These are phyloP conservation scores for Aspergillus intermedius DNA, from an alignment of 2,329 filamentous ascomycete genomes.

Conservation along the genomic window DNA sequence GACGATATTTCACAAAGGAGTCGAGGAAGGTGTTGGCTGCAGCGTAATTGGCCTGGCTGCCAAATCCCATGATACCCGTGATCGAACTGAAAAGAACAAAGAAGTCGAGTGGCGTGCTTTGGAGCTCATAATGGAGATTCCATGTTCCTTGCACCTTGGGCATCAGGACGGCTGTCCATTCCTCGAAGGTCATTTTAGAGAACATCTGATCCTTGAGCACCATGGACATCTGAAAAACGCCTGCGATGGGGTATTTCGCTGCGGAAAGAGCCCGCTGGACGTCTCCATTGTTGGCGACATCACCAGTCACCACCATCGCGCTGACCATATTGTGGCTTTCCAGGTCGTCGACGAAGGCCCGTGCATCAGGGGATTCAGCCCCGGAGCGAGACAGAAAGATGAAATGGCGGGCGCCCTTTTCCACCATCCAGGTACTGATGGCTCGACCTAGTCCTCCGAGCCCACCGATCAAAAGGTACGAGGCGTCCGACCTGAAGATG, in stretches of 20 bases:
- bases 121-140: conserved; percentile 18
- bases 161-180: conserved; percentile 23
- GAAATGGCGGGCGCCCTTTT: conserved; percentile 8
- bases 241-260: conserved; percentile 2
- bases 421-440: conserved; percentile 10
- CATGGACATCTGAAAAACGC: conserved; percentile 18
- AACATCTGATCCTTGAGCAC: conserved; percentile 10
- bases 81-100: conserved; percentile 36
- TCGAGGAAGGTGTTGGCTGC: conserved; percentile 34
- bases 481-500: background rate
- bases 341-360: conserved; percentile 5
- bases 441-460: conserved; percentile 12
- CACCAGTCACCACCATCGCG: conserved; percentile 3
- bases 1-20: conserved; percentile 16
- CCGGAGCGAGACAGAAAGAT: conserved; percentile 9
- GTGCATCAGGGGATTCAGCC: background rate
- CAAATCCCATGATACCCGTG: conserved; percentile 22
- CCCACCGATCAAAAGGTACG: conserved; percentile 13
- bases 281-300: conserved; percentile 4
- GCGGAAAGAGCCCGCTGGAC: conserved; percentile 5
- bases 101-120: conserved; percentile 31
- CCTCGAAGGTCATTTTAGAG: conserved; percentile 25
- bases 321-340: background rate
- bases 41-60: conserved; percentile 30
- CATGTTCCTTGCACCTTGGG: conserved; percentile 29